A percentile compares a stretch with the other conserved stretches of the same genome.
These are phyloP conservation scores for Heritiera fomes DNA, from an alignment of 345 rosid species.

Conservation along the genomic window DNA sequence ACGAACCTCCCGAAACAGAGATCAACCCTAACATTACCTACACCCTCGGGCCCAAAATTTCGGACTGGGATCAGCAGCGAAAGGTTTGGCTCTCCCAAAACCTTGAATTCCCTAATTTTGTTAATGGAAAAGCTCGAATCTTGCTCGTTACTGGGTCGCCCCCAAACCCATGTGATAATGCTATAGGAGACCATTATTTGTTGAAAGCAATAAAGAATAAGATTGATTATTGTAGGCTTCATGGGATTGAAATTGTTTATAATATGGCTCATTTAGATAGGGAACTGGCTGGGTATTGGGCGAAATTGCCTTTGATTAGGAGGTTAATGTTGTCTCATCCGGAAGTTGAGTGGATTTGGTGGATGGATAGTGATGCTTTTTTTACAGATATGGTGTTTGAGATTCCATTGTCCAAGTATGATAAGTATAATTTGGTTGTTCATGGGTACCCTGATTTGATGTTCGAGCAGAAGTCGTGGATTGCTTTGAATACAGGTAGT, in stretches of 20 bases:
- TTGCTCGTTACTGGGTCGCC: conserved; percentile 88
- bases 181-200: conserved; percentile 89
- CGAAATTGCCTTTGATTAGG: conserved; percentile 86
- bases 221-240: conserved; percentile 94
- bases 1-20: conserved; percentile 52
- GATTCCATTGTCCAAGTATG: conserved; percentile 62
- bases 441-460: conserved; percentile 91
- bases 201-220: conserved; percentile 86
- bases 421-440: conserved; percentile 71
- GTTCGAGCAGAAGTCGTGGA: conserved; percentile 87
- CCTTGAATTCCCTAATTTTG: conserved; percentile 66
- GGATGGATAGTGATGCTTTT: conserved; percentile 99
- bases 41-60: conserved; percentile 75
- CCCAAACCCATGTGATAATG: conserved; percentile 87
- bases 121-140: conserved; percentile 66
- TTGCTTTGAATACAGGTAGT: conserved; percentile 93
- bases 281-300: conserved; percentile 97
- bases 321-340: conserved; percentile 89
- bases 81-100: conserved; percentile 63
- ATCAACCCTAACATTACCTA: conserved; percentile 60
- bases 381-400: conserved; percentile 95
- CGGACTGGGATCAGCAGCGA: conserved; percentile 66
- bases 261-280: conserved; percentile 95
- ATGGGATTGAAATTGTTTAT: conserved; percentile 94
- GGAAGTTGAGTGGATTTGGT: conserved; percentile 94